Evolutionary conservation across 2,329 filamentous ascomycete species (phyloP), one percentile per base, ranked within the genome.

Genomic region (Mollisia scopiformis): DNA sequence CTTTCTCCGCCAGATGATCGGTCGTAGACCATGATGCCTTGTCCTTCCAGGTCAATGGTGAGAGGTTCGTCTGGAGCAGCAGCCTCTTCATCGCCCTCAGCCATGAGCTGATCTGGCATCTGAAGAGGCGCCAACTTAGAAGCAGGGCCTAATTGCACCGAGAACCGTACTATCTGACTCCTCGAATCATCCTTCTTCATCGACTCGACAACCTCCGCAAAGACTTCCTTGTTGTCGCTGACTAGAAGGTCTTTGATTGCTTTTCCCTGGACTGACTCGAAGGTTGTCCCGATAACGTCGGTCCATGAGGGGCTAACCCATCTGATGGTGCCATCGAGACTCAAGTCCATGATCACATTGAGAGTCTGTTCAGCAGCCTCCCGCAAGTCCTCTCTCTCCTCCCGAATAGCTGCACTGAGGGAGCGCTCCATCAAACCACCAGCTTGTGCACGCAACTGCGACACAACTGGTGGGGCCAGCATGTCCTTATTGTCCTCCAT

Each of bases 11-110:
- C 93, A 37, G 92, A 91, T 13, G 90, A 85, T 63, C 90, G 88
- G 75, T 98, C 93, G 74, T 97, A 98, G 6, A 98, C 92, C 90
- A 98, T 96, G 72, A 99, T 99, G 23, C 95, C 95, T 77, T 99
- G 95, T 6, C 92, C 96, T 78, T 99, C 96, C 62, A 99, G 84
- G 64, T 93, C 89, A 62, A 97, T 82, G 39, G 86, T 82, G 59
- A 82, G 78, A 55, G 82, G 76, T 28, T 76, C 72, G 57, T 78
- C 73, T 27, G 64, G 60, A 25, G 64, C 62, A 8, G 72, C 69
- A 28, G 76, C 73, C 35, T 76, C 62, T 50, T 66, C 61, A 23
- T 67, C 66, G 27, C 59, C 67, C n/a, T 58, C 53, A 14, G 30
- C 59, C 47, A 59, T 63, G 21, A 59, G 41, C n/a, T 73, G 67